Percentiles rank a stretch among this genome's conserved stretches.
phyloP scores from a whole-genome alignment of 2,329 filamentous ascomycete genomes.

The Myrmaecium sp. region DNA sequence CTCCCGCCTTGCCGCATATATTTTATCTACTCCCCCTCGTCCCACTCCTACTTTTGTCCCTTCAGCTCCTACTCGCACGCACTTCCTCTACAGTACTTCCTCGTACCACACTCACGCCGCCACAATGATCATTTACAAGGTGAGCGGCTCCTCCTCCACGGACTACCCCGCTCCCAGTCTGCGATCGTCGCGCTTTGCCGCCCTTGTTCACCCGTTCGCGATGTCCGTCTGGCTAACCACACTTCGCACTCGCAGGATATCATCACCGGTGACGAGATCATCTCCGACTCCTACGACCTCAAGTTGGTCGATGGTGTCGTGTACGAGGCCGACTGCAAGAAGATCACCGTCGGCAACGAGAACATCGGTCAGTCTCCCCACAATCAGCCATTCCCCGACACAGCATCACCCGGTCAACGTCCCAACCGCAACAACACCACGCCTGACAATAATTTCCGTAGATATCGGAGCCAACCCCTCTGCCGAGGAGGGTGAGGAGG shows the following conservation, averaged over 20 bases:
- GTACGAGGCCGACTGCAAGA: constrained; percentile 84
- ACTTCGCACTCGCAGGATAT: constrained; percentile 57
- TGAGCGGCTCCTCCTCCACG: constrained; percentile 18
- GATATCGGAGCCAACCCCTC: constrained; percentile 94
- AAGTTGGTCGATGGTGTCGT: constrained; percentile 63
- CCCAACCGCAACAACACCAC: constrained; percentile 4
- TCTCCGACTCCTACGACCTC: constrained; percentile 85
- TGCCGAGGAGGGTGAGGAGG: constrained; percentile 70
- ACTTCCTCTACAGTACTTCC: no score
- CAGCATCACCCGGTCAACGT: background rate
- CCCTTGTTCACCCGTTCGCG: background rate
- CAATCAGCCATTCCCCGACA: background rate
- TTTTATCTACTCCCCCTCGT: constrained; percentile 1
- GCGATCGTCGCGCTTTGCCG: background rate
- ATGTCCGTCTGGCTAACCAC: constrained; percentile 3
- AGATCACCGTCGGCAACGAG: constrained; percentile 66
- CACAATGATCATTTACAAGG: constrained; percentile 43
- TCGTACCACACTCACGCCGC: constrained; percentile 10
- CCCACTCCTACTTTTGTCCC: constrained; percentile 5
- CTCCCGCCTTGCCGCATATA: no score
- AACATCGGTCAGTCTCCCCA: constrained; percentile 45
- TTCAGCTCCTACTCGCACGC: constrained; percentile 3
- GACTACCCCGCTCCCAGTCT: constrained; percentile 12
- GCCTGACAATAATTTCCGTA: constrained; percentile 17
- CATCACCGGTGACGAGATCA: constrained; percentile 79